phyloP scores from a whole-genome alignment of 2,329 filamentous ascomycete genomes.

The Phaeoacremonium minimum region DNA sequence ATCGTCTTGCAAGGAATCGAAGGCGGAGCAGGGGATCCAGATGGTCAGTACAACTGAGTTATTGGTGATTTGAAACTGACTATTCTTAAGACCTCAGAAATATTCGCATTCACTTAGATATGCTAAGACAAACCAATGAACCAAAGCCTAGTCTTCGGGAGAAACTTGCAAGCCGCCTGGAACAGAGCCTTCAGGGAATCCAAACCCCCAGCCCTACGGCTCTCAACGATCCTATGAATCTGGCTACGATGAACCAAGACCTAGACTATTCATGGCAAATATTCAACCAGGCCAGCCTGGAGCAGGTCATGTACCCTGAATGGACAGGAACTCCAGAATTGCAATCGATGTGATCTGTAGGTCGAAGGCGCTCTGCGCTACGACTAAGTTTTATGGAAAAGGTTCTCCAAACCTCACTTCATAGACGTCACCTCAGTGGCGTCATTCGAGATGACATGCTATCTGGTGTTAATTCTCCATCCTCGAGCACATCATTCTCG shows the following conservation, averaged over 20 bases:
- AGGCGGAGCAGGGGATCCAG: constrained; percentile 30
- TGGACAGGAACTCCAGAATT: no score
- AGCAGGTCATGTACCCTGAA: no score
- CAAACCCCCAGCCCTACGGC: constrained; percentile 13
- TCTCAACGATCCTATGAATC: constrained; percentile 6
- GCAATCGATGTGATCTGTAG: no score
- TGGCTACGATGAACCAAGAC: constrained; percentile 7
- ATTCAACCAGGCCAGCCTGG: constrained; percentile 18
- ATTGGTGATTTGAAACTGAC: neutral
- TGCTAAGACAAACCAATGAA: constrained; percentile 21
- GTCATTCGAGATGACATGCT: no score
- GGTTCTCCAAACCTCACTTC: no score
- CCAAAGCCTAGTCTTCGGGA: constrained; percentile 17
- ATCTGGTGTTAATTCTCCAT: no score
- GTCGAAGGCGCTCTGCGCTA: no score
- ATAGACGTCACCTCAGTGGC: no score
- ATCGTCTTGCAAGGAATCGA: constrained; percentile 36
- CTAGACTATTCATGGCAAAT: constrained; percentile 19
- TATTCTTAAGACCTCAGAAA: constrained; percentile 17
- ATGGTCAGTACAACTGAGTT: constrained; percentile 18
- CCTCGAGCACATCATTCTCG: no score
- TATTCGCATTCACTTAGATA: constrained; percentile 21
- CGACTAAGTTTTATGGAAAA: no score
- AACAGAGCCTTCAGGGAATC: constrained; percentile 18
- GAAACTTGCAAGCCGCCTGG: constrained; percentile 16